Evolutionary conservation across 148 eudicot species (phyloP).

Genomic region (Simmondsia chinensis): DNA sequence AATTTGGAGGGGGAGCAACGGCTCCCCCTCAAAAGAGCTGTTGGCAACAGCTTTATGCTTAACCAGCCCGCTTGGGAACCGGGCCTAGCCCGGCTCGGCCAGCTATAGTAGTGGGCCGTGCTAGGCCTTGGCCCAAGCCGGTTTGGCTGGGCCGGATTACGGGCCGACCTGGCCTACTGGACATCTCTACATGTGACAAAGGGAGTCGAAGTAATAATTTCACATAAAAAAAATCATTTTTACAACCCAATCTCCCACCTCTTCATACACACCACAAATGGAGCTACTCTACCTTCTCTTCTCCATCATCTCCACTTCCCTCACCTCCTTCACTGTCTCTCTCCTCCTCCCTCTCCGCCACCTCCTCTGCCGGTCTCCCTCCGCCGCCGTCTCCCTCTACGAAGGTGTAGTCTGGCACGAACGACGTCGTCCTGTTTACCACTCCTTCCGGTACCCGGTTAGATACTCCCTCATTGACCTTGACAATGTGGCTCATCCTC

Average conservation of each 20-base stretch:
- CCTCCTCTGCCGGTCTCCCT: slow-evolving; percentile 12
- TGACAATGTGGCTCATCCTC: slow-evolving; percentile 30
- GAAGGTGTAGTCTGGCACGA: slow-evolving; percentile 87
- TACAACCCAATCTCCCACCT: background rate
- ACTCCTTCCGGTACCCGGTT: slow-evolving; percentile 60
- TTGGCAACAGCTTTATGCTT: too few relatives aligned
- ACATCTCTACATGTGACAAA: too few relatives aligned
- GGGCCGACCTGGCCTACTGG: too few relatives aligned
- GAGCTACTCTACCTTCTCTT: slow-evolving; percentile 37
- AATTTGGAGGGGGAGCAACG: too few relatives aligned
- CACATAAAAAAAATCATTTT: background rate
- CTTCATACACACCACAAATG: slow-evolving; percentile 11
- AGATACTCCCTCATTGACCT: slow-evolving; percentile 80
- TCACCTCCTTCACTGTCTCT: slow-evolving; percentile 27
- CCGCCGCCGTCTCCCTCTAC: slow-evolving; percentile 32
- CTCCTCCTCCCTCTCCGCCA: slow-evolving; percentile 34
- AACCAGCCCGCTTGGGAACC: too few relatives aligned
- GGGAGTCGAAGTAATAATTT: too few relatives aligned
- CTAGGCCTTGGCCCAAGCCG: too few relatives aligned
- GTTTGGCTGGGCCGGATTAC: too few relatives aligned
- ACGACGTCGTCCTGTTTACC: slow-evolving; percentile 79
- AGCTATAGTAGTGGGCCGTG: too few relatives aligned
- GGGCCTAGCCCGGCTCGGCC: too few relatives aligned
- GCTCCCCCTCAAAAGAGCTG: too few relatives aligned
- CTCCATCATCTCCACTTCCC: slow-evolving; percentile 27